These are phyloP conservation scores for Poteriospumella lacustris DNA, from an alignment of 108 stramenopile species.

Conservation along the genomic window DNA sequence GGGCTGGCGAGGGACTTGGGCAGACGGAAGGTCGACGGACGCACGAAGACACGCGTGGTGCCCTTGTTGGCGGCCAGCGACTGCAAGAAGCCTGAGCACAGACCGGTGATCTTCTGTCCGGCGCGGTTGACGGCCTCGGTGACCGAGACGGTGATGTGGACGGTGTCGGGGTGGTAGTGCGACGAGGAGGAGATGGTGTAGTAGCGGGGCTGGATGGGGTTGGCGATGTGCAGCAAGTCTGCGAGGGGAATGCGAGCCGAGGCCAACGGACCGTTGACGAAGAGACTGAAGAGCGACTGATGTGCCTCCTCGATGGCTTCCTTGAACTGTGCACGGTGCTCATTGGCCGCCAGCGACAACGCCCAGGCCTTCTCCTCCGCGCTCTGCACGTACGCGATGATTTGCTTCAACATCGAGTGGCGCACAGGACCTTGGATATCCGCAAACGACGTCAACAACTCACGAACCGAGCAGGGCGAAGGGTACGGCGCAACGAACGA, in stretches of 20 bases:
- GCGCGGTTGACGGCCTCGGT: slow-evolving; percentile 54
- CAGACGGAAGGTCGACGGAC: slow-evolving; percentile 80
- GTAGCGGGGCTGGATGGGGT: slow-evolving; percentile 79
- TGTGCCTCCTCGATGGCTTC: slow-evolving; percentile 33
- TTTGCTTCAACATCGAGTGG: slow-evolving; percentile 71
- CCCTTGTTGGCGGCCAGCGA: neutral
- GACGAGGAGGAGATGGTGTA: slow-evolving; percentile 93
- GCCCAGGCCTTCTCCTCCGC: slow-evolving; percentile 52
- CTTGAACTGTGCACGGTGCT: slow-evolving; percentile 40
- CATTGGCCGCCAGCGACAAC: neutral
- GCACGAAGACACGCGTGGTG: slow-evolving; percentile 66
- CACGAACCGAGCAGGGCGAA: slow-evolving; percentile 78
- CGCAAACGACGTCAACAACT: slow-evolving; percentile 74
- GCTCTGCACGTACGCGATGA: slow-evolving; percentile 72
- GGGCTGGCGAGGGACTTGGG: slow-evolving; percentile 55
- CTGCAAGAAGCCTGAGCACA: slow-evolving; percentile 76
- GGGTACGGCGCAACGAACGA: slow-evolving; percentile 60
- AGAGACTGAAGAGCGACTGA: slow-evolving; percentile 38
- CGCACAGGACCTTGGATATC: slow-evolving; percentile 79
- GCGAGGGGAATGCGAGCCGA: slow-evolving; percentile 74
- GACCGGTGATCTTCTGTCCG: slow-evolving; percentile 67
- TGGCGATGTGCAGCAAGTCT: slow-evolving; percentile 73
- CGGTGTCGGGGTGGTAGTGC: slow-evolving; percentile 64
- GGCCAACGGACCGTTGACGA: slow-evolving; percentile 52
- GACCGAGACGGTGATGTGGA: slow-evolving; percentile 82